Base-by-base conservation (phyloP, 2,329 filamentous ascomycete species). In the Talaromyces sp. region DNA sequence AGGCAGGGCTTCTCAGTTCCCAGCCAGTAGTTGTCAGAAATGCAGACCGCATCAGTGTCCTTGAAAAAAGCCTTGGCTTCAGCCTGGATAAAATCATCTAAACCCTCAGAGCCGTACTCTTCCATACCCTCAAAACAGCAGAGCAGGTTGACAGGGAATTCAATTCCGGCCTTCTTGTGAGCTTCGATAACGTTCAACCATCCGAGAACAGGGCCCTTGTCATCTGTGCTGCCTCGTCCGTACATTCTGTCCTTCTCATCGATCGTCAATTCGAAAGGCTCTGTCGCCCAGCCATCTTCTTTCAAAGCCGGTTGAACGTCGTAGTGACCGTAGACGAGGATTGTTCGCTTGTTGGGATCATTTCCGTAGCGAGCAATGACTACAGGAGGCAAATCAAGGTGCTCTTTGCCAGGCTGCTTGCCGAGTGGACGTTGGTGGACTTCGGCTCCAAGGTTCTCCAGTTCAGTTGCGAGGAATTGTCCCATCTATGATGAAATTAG, bases 51-150 rank as follows among this genome's bases (percentile, higher is more conserved):
- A 71, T 99, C 95, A 41, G 93, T 88, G 73, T 97, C 94, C 74
- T 92, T 92, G 83, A 99, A 99, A 84, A 89, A 98, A 73, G 91
- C 90, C 82, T 96, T 92, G 70, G 90, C 93, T 82, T 99, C 95
- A 56, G 87, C 89, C 70, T 90, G 85, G 80, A 99, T 97, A 70
- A 98, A 90, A 72, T 97, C 94, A 74, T 99, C 95, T 63, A 99
- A 85, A 43, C 95, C 95, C 77, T 98, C 94, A 0, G 93, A 97
- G 60, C 95, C 95, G 77, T 96, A 97, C 82, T 99, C 95, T 82
- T 99, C 95, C 95, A 99, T 99, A 58, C 95, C 95, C 84, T 99
- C 95, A 72, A 99, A 98, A 84, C 95, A 99, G 92, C 97, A 98
- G 69, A 99, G 87, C 70, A 99, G 85, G 82, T 99, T 99, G 75